These are phyloP conservation scores for Aspergillus ochraceoroseus DNA, from an alignment of 2,329 filamentous ascomycete species.

Conservation along the genomic window DNA sequence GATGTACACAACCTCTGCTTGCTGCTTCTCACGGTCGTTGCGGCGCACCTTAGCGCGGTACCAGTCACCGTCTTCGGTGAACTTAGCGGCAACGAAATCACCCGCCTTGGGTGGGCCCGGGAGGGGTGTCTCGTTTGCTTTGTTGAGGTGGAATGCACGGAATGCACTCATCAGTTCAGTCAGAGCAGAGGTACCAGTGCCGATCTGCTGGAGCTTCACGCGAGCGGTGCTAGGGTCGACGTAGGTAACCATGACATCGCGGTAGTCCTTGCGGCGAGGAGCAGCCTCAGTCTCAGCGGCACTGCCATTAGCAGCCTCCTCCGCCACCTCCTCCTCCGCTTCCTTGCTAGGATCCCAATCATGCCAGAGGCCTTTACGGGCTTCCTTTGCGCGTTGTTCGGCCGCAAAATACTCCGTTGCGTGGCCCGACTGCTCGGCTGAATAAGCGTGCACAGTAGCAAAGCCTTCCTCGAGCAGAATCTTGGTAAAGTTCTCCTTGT, in stretches of 20 bases:
- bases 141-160: constrained; percentile 81
- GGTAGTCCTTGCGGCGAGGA: constrained; percentile 78
- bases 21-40: constrained; percentile 85
- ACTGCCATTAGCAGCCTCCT: constrained; percentile 47
- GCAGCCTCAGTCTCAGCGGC: constrained; percentile 53
- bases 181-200: constrained; percentile 75
- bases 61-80: constrained; percentile 85
- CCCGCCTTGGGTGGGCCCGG: constrained; percentile 78
- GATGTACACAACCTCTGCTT: constrained; percentile 86
- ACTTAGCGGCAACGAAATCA: constrained; percentile 85
- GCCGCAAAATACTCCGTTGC: constrained; percentile 80
- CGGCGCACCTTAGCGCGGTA: constrained; percentile 87
- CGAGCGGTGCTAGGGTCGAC: constrained; percentile 70
- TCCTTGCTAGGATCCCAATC: constrained; percentile 92
- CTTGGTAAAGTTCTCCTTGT: constrained; percentile 94
- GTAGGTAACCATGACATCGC: constrained; percentile 87
- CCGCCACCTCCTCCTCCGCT: constrained; percentile 54
- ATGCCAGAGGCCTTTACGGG: constrained; percentile 81
- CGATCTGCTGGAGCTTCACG: constrained; percentile 87
- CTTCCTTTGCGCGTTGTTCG: constrained; percentile 84
- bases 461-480: constrained; percentile 88
- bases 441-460: constrained; percentile 88
- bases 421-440: constrained; percentile 91
- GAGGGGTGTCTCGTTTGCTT: constrained; percentile 70
- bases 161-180: constrained; percentile 88